phyloP scores from a whole-genome alignment of 176 grass and related monocot genomes.

The Leersia perrieri region DNA sequence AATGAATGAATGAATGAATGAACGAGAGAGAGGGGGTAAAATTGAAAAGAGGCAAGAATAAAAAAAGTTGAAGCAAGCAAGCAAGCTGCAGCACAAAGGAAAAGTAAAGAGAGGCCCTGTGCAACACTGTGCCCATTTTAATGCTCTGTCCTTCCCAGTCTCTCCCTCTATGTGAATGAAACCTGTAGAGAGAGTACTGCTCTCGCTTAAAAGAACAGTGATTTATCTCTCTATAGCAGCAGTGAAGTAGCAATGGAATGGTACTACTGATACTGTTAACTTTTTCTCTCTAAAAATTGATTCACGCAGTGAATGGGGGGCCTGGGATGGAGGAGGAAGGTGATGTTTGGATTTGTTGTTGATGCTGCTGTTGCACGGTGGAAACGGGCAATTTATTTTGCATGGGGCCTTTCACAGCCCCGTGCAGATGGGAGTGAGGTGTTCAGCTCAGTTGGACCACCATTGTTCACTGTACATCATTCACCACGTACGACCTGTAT shows the following conservation, averaged over 20 bases:
- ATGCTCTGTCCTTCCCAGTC: conserved; percentile 6
- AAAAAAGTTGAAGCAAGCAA: conserved; percentile 3
- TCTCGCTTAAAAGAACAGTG: not conserved
- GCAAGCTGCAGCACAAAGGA: conserved; percentile 26
- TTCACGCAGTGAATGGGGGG: not conserved
- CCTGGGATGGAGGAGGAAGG: not conserved
- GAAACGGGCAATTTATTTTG: too few relatives aligned
- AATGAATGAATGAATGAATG: not conserved
- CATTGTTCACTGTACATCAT: too few relatives aligned
- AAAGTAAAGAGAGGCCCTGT: conserved; percentile 2
- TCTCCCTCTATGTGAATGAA: not conserved
- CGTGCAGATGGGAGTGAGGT: too few relatives aligned
- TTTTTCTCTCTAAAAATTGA: not conserved
- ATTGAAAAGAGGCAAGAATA: not conserved
- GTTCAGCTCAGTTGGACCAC: too few relatives aligned
- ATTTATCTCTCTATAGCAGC: not conserved
- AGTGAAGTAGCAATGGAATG: not conserved
- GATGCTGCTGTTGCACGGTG: not conserved
- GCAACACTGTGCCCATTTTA: conserved; percentile 32
- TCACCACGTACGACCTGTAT: too few relatives aligned
- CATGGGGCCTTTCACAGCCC: too few relatives aligned
- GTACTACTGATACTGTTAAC: not conserved
- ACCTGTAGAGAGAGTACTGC: not conserved
- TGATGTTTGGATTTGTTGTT: not conserved
- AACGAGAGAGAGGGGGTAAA: not conserved